Conservation (phyloP, 2,329 filamentous ascomycete species). For the Neoarthrinium moseri region DNA sequence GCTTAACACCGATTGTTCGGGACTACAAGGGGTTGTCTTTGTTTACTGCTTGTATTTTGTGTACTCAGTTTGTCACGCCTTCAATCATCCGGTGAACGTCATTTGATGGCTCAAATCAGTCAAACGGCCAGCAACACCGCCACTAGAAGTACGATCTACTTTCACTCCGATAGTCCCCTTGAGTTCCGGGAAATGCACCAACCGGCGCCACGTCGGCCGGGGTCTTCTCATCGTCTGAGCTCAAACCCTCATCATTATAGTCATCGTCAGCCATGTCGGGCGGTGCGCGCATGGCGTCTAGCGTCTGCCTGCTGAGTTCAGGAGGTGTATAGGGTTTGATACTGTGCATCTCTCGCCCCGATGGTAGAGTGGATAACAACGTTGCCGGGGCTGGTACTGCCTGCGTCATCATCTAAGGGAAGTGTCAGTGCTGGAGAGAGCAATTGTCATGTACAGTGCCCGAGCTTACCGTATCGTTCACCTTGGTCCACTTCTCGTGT, state of each 20-base stretch:
- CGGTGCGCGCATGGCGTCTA: slow-evolving; percentile 61
- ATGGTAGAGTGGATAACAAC: slow-evolving; percentile 77
- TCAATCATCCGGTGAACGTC: no score
- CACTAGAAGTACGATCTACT: slow-evolving; percentile 30
- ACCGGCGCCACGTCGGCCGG: slow-evolving; percentile 20
- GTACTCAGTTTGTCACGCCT: no score
- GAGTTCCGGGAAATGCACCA: slow-evolving; percentile 26
- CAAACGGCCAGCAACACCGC: no score
- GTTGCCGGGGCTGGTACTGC: slow-evolving; percentile 68
- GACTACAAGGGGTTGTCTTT: no score
- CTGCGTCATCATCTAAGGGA: slow-evolving; percentile 72
- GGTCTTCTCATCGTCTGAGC: slow-evolving; percentile 42
- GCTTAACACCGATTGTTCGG: no score
- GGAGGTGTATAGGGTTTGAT: slow-evolving; percentile 68
- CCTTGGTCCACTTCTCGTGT: slow-evolving; percentile 83
- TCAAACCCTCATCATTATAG: slow-evolving; percentile 34
- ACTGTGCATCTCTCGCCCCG: slow-evolving; percentile 80
- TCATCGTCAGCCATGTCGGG: slow-evolving; percentile 46
- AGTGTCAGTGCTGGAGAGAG: slow-evolving; percentile 11
- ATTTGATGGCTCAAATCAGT: no score
- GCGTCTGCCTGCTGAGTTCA: slow-evolving; percentile 58
- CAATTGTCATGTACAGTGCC: not conserved
- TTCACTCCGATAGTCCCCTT: slow-evolving; percentile 23
- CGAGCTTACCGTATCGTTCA: slow-evolving; percentile 79
- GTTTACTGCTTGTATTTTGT: no score